Percentiles rank a stretch among this genome's conserved stretches.
These are phyloP conservation scores for Recurvomyces mirabilis DNA, from an alignment of 495 filamentous ascomycete species.

Conservation along the genomic window DNA sequence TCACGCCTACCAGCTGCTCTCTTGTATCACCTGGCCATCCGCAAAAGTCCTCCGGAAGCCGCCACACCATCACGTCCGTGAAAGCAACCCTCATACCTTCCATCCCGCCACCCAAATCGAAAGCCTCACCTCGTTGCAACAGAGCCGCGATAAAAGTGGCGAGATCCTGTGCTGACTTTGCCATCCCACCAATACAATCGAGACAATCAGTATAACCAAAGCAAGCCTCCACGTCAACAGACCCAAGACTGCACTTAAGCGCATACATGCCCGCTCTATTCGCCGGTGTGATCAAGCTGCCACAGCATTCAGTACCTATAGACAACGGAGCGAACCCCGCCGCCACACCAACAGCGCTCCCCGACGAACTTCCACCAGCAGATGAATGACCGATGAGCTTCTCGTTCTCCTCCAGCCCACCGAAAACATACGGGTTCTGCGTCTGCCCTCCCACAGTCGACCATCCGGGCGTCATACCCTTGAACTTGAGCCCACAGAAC, in stretches of 20 bases:
- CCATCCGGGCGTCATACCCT: constrained; percentile 20
- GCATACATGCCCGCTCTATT: constrained; percentile 27
- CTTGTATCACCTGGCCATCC: too few relatives aligned
- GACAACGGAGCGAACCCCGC: constrained; percentile 27
- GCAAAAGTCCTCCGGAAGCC: too few relatives aligned
- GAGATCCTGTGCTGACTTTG: constrained; percentile 28
- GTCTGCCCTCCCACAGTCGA: constrained; percentile 29
- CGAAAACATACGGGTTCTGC: constrained; percentile 28
- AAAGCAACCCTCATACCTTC: constrained; percentile 5
- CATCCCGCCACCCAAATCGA: constrained; percentile 1
- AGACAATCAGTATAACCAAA: constrained; percentile 23
- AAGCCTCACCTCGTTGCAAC: constrained; percentile 7
- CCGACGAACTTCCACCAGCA: constrained; percentile 26
- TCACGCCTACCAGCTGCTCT: neutral
- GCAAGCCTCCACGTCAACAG: constrained; percentile 23
- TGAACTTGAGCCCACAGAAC: constrained; percentile 27
- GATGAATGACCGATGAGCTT: constrained; percentile 17
- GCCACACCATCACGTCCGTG: too few relatives aligned
- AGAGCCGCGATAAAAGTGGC: constrained; percentile 24
- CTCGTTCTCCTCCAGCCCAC: constrained; percentile 27
- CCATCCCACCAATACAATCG: constrained; percentile 27
- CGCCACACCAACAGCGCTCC: constrained; percentile 24
- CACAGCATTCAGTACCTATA: constrained; percentile 27
- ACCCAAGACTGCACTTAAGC: constrained; percentile 25
- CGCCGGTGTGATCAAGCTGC: constrained; percentile 27